Evolutionary conservation across 2,329 filamentous ascomycete genomes (phyloP).

Genomic region (Exophiala lecanii-corni): DNA sequence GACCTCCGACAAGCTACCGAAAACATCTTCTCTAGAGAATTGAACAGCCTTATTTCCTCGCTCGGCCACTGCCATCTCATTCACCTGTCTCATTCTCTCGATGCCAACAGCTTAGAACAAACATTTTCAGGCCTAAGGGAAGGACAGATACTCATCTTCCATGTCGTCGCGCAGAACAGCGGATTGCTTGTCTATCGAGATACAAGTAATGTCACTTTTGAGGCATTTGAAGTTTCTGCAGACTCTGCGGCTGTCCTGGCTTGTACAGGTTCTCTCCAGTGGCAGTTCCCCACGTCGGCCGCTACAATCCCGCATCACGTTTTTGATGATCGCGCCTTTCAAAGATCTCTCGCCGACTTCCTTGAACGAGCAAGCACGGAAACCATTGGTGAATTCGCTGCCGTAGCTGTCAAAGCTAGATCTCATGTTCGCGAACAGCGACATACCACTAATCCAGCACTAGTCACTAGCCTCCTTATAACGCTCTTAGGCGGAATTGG

Average conservation of each 20-base stretch:
- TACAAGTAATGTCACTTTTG: constrained; percentile 43
- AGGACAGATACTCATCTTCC: constrained; percentile 38
- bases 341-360: constrained; percentile 48
- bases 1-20: constrained; percentile 15
- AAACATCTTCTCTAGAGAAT: too few species aligned
- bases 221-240: constrained; percentile 59
- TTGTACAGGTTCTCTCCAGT: constrained; percentile 48
- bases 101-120: constrained; percentile 4
- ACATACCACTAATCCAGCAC: constrained; percentile 52
- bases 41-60: constrained; percentile 6
- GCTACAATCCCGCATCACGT: constrained; percentile 42
- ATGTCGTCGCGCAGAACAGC: constrained; percentile 48
- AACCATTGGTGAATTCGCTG: constrained; percentile 50
- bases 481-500: constrained; percentile 56
- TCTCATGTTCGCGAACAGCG: constrained; percentile 49
- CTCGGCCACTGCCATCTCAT: constrained; percentile 6
- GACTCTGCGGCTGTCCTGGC: constrained; percentile 48
- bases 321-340: constrained; percentile 43
- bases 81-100: constrained; percentile 5
- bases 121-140: constrained; percentile 29
- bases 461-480: constrained; percentile 59
- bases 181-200: constrained; percentile 40
- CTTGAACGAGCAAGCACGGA: constrained; percentile 55
- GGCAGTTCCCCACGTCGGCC: constrained; percentile 57
- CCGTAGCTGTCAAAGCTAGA: constrained; percentile 50